Percentiles rank a stretch among this genome's conserved stretches.
Evolutionary conservation across 225 moss, liverwort and hornwort genomes (phyloP).

Genomic region (Bryum argenteum): DNA sequence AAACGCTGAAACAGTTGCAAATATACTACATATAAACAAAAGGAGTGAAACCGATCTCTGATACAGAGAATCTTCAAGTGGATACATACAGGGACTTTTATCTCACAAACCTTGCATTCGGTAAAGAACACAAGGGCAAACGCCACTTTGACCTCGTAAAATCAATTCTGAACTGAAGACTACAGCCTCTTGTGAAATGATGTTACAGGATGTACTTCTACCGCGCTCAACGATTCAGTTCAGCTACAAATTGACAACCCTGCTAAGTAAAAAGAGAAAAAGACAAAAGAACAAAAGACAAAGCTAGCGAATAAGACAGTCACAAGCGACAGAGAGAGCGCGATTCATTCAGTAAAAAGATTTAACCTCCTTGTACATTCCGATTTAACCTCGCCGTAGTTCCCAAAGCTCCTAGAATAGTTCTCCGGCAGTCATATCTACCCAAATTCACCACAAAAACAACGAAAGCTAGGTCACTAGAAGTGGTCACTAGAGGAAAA

Average conservation of each 20-base stretch:
- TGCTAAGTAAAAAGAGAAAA: conserved; percentile 13
- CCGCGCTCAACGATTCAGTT: conserved; percentile 31
- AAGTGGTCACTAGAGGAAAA: conserved; percentile 19
- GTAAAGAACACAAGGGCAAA: conserved; percentile 28
- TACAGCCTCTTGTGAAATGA: conserved; percentile 33
- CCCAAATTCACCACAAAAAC: conserved; percentile 59
- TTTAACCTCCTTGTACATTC: conserved; percentile 24
- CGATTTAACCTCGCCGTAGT: conserved; percentile 39
- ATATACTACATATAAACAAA: conserved; percentile 12
- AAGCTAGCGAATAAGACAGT: conserved; percentile 17
- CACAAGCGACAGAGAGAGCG: conserved; percentile 5
- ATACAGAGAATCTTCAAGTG: conserved; percentile 16
- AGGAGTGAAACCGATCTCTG: conserved; percentile 16
- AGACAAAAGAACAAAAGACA: conserved; percentile 19
- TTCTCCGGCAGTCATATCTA: conserved; percentile 58
- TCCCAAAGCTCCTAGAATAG: conserved; percentile 54
- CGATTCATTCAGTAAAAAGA: conserved; percentile 25
- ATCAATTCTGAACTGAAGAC: conserved; percentile 46
- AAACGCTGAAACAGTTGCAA: background rate
- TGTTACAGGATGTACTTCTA: conserved; percentile 22
- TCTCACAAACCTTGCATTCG: conserved; percentile 21
- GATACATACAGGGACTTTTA: conserved; percentile 5
- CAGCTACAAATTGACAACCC: conserved; percentile 29
- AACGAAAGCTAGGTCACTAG: conserved; percentile 47
- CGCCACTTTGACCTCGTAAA: conserved; percentile 28